Evolutionary conservation across 2,329 filamentous ascomycete genomes (phyloP), one percentile per base, ranked within the genome.

Genomic region (Fusarium penzigii): DNA sequence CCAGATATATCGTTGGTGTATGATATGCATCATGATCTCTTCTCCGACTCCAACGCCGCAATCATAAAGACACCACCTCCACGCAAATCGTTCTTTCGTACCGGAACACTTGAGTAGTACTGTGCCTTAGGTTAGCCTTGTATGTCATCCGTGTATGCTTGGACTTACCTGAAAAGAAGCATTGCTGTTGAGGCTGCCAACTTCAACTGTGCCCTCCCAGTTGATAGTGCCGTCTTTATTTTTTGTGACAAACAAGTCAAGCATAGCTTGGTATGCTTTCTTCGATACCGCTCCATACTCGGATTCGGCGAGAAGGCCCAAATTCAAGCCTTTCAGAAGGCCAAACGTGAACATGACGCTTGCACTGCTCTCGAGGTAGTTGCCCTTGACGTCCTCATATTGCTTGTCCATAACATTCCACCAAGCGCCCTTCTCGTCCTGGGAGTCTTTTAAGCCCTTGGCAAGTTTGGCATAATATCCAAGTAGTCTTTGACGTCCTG

Each of bases 301-400:
- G 1, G 39, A 29, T 14, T 54, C 39, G 2, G 59, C 50, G 2
- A 70, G 17, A 10, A 65, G 45, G 1, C 67, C 66, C 12, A 50
- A 43, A n/a, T 61, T 61, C 1, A 67, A 5, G 2, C 65, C 81
- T 55, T 74, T 77, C 5, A 83, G 64, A 51, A 82, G 66, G 1
- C 78, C 75, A 48, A 79, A 81, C 0, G 74, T 71, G 55, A 84
- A 84, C 77, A 85, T 82, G 9, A 80, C 81, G 5, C 78, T 79
- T 8, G 76, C 82, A 36, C 80, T 82, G 39, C 78, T 80, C 67
- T 86, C 80, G 44, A 86, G 79, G 62, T 81, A 86, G 65, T 86
- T 85, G 6, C 80, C 80, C 29, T 73, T 57, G 44, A 67, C 59
- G 2, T 72, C 74, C 1, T 76, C 71, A 45, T 78, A 76, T 14